Conservation (phyloP, 768 basidiomycete genomes). For the Heimioporus sp. region DNA sequence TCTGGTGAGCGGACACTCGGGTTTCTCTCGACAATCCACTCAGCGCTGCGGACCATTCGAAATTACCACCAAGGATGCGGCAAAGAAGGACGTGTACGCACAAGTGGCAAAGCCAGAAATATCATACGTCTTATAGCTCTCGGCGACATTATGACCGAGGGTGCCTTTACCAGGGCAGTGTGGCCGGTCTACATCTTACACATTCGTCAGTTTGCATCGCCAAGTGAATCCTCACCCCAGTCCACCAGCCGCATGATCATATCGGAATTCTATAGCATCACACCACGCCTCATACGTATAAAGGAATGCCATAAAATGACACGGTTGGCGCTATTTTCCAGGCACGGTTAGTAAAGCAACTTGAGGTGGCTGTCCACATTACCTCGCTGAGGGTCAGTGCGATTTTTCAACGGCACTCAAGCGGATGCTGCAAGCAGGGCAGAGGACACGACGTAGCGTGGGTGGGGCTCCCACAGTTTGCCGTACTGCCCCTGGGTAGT, state of each 20-base stretch:
- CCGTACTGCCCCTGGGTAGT: not conserved
- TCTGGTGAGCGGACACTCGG: not conserved
- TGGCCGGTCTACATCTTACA: constrained; percentile 18
- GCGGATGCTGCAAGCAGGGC: not conserved
- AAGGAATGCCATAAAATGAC: not conserved
- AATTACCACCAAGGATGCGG: constrained; percentile 1
- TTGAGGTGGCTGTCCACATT: not conserved
- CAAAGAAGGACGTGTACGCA: not conserved
- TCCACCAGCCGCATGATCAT: not conserved
- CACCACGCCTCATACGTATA: not conserved
- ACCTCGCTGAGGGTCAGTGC: not conserved
- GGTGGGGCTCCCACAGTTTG: constrained; percentile 12
- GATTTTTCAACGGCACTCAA: not conserved
- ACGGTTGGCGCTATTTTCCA: not conserved
- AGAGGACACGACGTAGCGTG: constrained; percentile 10
- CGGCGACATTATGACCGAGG: constrained; percentile 2
- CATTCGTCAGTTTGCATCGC: constrained; percentile 17
- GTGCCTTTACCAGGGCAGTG: not conserved
- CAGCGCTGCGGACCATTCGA: constrained; percentile 11
- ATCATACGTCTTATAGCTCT: constrained; percentile 13
- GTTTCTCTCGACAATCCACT: not conserved
- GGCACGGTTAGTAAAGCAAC: not conserved
- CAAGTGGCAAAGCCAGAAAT: not conserved
- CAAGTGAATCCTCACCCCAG: constrained; percentile 2
- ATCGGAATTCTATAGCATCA: not conserved